Percentiles rank a stretch among this genome's conserved stretches.
Evolutionary conservation across 2,329 filamentous ascomycete species (phyloP).

Genomic region (Apiospora kogelbergensis): DNA sequence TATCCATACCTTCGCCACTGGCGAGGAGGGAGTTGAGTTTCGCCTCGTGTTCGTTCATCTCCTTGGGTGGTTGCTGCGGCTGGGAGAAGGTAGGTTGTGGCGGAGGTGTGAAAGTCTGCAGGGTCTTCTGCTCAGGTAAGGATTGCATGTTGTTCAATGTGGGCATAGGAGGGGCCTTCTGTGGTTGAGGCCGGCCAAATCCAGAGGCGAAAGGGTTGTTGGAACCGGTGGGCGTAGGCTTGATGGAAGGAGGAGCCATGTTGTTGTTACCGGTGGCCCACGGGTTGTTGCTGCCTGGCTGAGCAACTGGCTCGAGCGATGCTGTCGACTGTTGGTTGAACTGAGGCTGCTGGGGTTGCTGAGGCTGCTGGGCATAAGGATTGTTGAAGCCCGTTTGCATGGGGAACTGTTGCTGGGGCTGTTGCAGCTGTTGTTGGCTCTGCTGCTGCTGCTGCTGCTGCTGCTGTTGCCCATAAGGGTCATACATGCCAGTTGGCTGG

Average conservation of each 20-base stretch:
- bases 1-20: constrained; percentile 90
- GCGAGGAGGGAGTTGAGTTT: constrained; percentile 85
- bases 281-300: constrained; percentile 89
- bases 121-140: constrained; percentile 80
- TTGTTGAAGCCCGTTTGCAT: constrained; percentile 55
- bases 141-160: constrained; percentile 61
- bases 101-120: constrained; percentile 49
- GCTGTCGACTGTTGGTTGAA: constrained; percentile 43
- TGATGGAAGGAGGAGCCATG: constrained; percentile 62
- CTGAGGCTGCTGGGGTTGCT: constrained; percentile 49
- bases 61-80: constrained; percentile 51
- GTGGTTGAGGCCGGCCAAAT: constrained; percentile 62
- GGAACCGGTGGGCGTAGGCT: constrained; percentile 86
- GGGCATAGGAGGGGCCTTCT: constrained; percentile 59
- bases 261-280: constrained; percentile 68
- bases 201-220: constrained; percentile 93
- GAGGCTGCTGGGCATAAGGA: constrained; percentile 49
- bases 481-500: constrained; percentile 67
- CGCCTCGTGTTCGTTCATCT: constrained; percentile 63
- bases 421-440: constrained; percentile 28
- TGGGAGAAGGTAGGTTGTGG: constrained; percentile 45
- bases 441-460: constrained; percentile 46
- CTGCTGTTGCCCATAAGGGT: constrained; percentile 63
- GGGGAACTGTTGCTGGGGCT: constrained; percentile 43
- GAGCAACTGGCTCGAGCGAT: constrained; percentile 60